Base-by-base conservation (phyloP, 2,329 filamentous ascomycete species). In the Coniella lustricola region DNA sequence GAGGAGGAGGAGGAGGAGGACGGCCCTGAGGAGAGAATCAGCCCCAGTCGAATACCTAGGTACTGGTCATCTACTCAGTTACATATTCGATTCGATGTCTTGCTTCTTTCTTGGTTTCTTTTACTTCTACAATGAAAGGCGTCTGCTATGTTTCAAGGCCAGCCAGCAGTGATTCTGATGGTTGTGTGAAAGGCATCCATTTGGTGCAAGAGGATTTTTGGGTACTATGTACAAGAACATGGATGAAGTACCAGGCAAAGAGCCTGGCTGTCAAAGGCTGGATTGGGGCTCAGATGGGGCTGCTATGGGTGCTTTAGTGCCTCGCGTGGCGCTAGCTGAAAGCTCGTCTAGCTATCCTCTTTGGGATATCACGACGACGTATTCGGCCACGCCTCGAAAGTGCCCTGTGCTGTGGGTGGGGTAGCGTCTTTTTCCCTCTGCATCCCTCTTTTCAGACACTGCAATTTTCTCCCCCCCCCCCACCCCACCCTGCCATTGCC, bases 271-370 rank as follows among this genome's bases (percentile, higher is more conserved):
- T 29, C 25, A 29, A 29, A n/a, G n/a, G n/a, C n/a, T n/a, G 41
- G 46, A 42, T 37, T 42, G 29, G 17, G 42, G 47, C 48, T 43
- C 42, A 50, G 46, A 50, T 40, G 31, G 47, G 47, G 50, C 43
- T 52, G 43, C 39, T 52, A 31, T 44, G 21, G n/a, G 39, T 50
- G 50, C 50, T 31, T 50, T 52, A 52, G 47, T 44, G 43, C 35
- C 31, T 25, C 39, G 18, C 34, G 45, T 49, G 47, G 46, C 39
- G 44, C 18, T 40, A 47, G 50, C 50, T 52, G 50, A 52, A 46
- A 36, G 44, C 50, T 50, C 48, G 50, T 50, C 31, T 44, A 35
- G 21, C 22, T 41, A 46, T 25, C 46, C 35, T 14, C 39, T 38
- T 52, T 38, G 47, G 50, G 47, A 25, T 14, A 1, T 21, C 38